Evolutionary conservation across 495 filamentous ascomycete species (phyloP).

Genomic region (Tuber indicum): DNA sequence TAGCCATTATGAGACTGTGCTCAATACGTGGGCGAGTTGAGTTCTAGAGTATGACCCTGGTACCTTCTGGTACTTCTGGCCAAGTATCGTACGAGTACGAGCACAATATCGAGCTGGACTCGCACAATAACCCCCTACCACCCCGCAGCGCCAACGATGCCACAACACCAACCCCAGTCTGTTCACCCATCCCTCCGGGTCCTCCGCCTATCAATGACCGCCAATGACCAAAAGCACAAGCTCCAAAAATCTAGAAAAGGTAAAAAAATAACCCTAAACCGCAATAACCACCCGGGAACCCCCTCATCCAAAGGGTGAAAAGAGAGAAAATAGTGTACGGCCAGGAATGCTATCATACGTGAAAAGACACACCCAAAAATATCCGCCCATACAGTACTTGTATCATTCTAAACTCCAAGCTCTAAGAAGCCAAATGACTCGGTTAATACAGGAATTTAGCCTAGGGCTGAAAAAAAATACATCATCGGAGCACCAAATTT

Average conservation of each 20-base stretch:
- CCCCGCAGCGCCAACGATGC: neutral
- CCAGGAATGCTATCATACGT: neutral
- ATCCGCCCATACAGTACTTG: neutral
- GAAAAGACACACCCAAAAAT: neutral
- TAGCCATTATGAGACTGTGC: neutral
- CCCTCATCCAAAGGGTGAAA: neutral
- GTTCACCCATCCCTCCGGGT: neutral
- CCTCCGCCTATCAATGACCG: neutral
- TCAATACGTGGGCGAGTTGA: conserved; percentile 1
- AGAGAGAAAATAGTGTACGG: neutral
- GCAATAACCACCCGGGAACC: neutral
- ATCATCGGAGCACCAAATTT: neutral
- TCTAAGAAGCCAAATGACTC: neutral
- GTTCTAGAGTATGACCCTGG: neutral
- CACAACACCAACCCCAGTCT: neutral
- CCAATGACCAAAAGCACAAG: neutral
- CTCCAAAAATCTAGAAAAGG: neutral
- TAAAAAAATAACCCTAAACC: neutral
- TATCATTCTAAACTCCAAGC: neutral
- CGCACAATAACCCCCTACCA: neutral
- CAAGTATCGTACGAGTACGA: no score
- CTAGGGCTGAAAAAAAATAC: neutral
- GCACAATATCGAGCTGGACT: no score
- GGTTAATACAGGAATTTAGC: neutral
- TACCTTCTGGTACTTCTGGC: neutral